A percentile compares a stretch with the other conserved stretches of the same genome.
These are phyloP conservation scores for Chaetomium olivaceum DNA, from an alignment of 2,329 filamentous ascomycete species.

Conservation along the genomic window DNA sequence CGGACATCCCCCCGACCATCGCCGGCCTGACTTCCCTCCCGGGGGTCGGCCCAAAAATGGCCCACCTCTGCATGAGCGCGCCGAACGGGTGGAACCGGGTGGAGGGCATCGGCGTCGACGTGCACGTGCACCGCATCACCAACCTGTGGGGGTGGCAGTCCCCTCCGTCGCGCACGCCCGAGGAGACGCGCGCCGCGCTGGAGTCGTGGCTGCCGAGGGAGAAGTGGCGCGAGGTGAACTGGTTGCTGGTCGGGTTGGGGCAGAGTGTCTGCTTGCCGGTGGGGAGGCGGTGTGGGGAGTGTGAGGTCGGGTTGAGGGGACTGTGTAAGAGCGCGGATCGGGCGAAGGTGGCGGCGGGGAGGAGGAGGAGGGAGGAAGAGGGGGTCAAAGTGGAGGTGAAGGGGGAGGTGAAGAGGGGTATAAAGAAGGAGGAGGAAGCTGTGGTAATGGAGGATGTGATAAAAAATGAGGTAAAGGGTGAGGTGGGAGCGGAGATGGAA, in stretches of 20 bases:
- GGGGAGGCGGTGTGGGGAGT: slow-evolving; percentile 79
- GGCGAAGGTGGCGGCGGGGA: slow-evolving; percentile 60
- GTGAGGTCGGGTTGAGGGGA: slow-evolving; percentile 72
- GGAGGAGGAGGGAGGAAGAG: slow-evolving; percentile 42
- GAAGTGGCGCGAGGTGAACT: slow-evolving; percentile 90
- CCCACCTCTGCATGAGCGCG: slow-evolving; percentile 79
- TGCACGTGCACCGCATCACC: slow-evolving; percentile 92
- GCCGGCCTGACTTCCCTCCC: slow-evolving; percentile 74
- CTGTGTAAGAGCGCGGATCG: slow-evolving; percentile 73
- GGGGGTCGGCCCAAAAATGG: slow-evolving; percentile 94
- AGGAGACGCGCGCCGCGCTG: slow-evolving; percentile 74
- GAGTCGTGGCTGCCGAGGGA: slow-evolving; percentile 82
- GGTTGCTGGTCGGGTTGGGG: slow-evolving; percentile 81
- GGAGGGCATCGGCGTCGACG: slow-evolving; percentile 86
- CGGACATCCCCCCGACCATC: slow-evolving; percentile 79
- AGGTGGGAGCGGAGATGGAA: slow-evolving; percentile 26
- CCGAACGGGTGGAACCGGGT: slow-evolving; percentile 59
- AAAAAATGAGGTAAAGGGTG: not conserved
- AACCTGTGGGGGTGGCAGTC: slow-evolving; percentile 93
- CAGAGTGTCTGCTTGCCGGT: slow-evolving; percentile 84
- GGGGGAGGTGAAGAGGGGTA: slow-evolving; percentile 35
- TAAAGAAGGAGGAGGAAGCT: slow-evolving; percentile 25
- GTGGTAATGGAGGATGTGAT: not conserved
- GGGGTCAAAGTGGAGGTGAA: slow-evolving; percentile 19
- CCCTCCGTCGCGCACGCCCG: slow-evolving; percentile 66